Base-by-base conservation (phyloP, 1,284 basidiomycete species). In the Inonotus obliquus region DNA sequence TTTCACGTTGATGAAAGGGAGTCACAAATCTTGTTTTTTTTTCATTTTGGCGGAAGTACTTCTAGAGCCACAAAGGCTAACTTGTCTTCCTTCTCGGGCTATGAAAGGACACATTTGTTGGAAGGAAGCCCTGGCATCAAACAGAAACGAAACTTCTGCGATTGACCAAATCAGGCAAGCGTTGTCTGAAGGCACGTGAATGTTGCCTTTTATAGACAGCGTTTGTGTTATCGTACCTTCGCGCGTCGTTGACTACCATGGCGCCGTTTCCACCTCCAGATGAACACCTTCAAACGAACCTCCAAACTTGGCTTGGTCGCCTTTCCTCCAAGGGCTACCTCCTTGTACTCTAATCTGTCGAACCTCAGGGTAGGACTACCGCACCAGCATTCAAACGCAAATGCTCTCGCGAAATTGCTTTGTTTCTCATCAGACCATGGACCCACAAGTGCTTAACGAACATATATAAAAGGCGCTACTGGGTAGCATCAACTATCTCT, bases 331-430 rank as follows among this genome's bases (percentile, higher is more conserved):
- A 9, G 6, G 47, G 61, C 11, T 14, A 27, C 45, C 41, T 19
- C 61, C 49, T 62, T 62, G 61, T 62, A 62, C 56, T 62, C 56
- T 10, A 60, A 59, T 51, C 37, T 38, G 56, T 32, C 54, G 59
- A 27, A 41, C 7, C 17, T 49, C 49, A 54, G 51, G 49, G 51
- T 54, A 45, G 59, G 10, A 27, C 23, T 27, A 32, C 39, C 29
- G 54, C 44, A 35, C 23, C 51, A 52, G 27, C 51, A 32, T 4
- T 52, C 51, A 60, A 35, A 54, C 44, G 35, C 51, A 54, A 27
- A 41, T 38, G n/a, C 44, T 17, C 48, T 44, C 49, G 48, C 51
- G 23, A 54, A 25, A 44, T 44, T 44, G 41, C 41, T 44, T 44
- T 44, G 41, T 38, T 58, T 49, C 45, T 53, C 59, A 60, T 54